Conservation (phyloP, 2,329 filamentous ascomycete genomes). For the Scolecobasidium constrictum region DNA sequence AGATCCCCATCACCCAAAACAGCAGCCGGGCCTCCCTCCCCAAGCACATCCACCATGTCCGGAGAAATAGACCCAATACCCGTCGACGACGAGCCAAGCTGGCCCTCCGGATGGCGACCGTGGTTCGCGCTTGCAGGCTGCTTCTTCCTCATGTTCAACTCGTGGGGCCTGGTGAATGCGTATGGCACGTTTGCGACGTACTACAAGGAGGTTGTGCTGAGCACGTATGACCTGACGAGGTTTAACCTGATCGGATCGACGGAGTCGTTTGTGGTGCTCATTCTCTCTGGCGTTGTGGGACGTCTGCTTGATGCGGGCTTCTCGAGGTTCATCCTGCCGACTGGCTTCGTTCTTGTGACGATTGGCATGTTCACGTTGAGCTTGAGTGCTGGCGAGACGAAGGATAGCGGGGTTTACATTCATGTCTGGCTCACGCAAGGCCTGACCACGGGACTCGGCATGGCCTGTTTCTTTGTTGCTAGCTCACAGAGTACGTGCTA, state of each 20-base stretch:
- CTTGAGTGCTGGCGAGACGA: slow-evolving; percentile 23
- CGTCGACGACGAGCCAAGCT: slow-evolving; percentile 19
- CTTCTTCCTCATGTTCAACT: slow-evolving; percentile 41
- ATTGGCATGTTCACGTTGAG: slow-evolving; percentile 29
- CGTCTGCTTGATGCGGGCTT: slow-evolving; percentile 38
- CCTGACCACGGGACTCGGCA: slow-evolving; percentile 35
- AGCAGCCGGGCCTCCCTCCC: too few species aligned
- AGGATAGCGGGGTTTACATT: slow-evolving; percentile 27
- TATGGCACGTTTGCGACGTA: slow-evolving; percentile 40
- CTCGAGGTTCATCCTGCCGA: slow-evolving; percentile 26
- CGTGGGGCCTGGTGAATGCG: slow-evolving; percentile 37
- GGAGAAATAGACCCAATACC: not conserved
- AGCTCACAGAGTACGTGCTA: slow-evolving; percentile 36
- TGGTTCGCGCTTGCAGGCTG: slow-evolving; percentile 34
- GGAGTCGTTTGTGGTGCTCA: slow-evolving; percentile 35
- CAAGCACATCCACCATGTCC: not conserved
- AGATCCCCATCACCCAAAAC: too few species aligned
- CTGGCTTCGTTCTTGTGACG: slow-evolving; percentile 31
- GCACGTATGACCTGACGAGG: slow-evolving; percentile 26
- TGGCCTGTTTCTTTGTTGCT: slow-evolving; percentile 42
- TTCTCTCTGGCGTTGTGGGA: slow-evolving; percentile 35
- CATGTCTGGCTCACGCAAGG: slow-evolving; percentile 38
- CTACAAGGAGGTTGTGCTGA: slow-evolving; percentile 35
- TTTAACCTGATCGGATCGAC: slow-evolving; percentile 39
- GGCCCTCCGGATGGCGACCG: slow-evolving; percentile 34